phyloP scores from a whole-genome alignment of 306 rosid genomes.

The Neltuma alba region DNA sequence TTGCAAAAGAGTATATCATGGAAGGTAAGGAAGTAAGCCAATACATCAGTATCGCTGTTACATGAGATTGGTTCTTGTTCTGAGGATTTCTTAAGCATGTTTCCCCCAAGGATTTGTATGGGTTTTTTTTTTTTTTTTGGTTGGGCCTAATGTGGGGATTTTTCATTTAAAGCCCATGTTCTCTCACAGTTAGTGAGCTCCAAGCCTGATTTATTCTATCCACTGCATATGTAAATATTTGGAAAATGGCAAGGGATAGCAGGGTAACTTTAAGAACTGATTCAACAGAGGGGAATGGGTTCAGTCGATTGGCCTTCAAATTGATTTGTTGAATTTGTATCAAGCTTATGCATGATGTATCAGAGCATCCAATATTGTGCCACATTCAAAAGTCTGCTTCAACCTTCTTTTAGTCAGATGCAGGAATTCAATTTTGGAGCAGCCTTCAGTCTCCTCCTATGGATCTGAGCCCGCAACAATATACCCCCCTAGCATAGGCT shows the following conservation, averaged over 20 bases:
- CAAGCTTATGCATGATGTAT: not conserved
- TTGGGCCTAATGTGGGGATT: not conserved
- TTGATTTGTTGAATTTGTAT: not conserved
- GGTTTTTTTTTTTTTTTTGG: not conserved
- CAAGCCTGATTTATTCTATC: slow-evolving; percentile 5
- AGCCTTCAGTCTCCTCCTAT: not conserved
- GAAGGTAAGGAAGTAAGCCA: slow-evolving; percentile 3
- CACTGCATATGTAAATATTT: slow-evolving; percentile 23
- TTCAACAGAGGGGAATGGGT: not conserved
- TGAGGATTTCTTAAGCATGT: slow-evolving; percentile 12
- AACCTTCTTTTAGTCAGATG: not conserved
- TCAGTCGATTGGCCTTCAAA: not conserved
- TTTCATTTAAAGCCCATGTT: slow-evolving; percentile 2
- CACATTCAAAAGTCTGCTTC: not conserved
- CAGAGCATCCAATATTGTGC: not conserved
- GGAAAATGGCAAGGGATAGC: slow-evolving; percentile 23
- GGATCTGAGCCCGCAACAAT: not conserved
- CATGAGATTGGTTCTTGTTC: slow-evolving; percentile 4
- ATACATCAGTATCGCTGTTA: not conserved
- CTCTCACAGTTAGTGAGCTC: not conserved
- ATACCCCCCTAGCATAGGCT: not conserved
- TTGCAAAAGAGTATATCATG: not conserved
- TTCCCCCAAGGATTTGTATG: not conserved
- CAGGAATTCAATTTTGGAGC: not conserved
- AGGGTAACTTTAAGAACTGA: not conserved